These are phyloP conservation scores for Podospora conica DNA, from an alignment of 495 filamentous ascomycete genomes.

Conservation along the genomic window DNA sequence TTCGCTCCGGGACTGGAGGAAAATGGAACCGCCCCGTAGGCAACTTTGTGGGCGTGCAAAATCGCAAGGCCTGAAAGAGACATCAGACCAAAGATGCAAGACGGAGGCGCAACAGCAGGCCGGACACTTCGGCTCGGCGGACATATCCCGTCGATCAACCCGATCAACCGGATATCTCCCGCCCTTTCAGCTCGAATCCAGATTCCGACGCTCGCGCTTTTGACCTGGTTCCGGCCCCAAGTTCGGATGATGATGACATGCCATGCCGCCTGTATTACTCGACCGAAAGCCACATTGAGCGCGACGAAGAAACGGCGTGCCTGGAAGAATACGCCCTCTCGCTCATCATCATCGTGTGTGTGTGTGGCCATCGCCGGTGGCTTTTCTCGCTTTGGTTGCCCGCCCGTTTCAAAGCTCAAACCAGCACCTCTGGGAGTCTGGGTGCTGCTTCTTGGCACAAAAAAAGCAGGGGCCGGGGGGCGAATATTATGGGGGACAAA, in stretches of 20 bases:
- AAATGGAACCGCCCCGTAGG: neutral
- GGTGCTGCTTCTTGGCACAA: constrained; percentile 6
- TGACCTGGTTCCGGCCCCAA: neutral
- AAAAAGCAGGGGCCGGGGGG: constrained; percentile 8
- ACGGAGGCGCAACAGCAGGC: neutral
- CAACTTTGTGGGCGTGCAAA: neutral
- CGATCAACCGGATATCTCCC: neutral
- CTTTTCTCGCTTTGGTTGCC: neutral
- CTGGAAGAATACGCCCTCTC: neutral
- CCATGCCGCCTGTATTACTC: too few species aligned
- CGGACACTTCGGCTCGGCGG: neutral
- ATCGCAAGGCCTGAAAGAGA: neutral
- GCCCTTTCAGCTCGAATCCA: neutral
- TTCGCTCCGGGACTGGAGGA: neutral
- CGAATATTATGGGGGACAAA: constrained; percentile 2
- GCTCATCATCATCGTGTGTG: too few species aligned
- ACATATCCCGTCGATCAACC: neutral
- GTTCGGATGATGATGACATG: too few species aligned
- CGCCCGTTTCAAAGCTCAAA: constrained; percentile 13
- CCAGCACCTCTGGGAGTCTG: constrained; percentile 1
- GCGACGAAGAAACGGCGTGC: neutral
- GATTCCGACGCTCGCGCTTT: neutral
- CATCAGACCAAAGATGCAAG: neutral
- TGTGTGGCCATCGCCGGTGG: neutral
- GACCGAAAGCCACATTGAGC: too few species aligned